Conservation (phyloP, 768 basidiomycete species). For the Hirschioporus abietinus region DNA sequence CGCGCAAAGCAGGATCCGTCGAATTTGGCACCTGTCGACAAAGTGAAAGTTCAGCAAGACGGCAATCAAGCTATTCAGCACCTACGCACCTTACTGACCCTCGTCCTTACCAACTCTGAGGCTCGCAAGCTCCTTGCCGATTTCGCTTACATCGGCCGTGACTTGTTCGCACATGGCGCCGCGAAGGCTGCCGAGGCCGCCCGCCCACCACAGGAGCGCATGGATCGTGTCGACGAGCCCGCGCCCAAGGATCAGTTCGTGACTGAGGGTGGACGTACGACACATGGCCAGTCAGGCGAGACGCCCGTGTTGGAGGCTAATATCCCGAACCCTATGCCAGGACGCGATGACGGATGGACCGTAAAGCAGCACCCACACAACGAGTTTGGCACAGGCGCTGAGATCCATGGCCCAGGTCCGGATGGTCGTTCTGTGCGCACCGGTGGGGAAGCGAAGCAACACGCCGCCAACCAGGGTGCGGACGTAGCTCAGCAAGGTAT, state of each 20-base stretch:
- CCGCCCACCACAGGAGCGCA: constrained; percentile 57
- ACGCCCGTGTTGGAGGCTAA: constrained; percentile 43
- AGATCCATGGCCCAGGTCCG: constrained; percentile 20
- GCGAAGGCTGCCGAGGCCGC: constrained; percentile 63
- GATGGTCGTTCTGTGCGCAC: constrained; percentile 2
- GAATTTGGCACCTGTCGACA: constrained; percentile 43
- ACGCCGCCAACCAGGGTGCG: constrained; percentile 19
- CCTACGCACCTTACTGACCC: constrained; percentile 79
- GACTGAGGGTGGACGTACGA: constrained; percentile 31
- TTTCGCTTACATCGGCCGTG: constrained; percentile 72
- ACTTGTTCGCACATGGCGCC: constrained; percentile 73
- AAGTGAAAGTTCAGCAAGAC: constrained; percentile 52
- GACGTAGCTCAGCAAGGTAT: constrained; percentile 16
- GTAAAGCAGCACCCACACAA: constrained; percentile 49
- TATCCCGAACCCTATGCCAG: constrained; percentile 29
- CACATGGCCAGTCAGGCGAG: constrained; percentile 36
- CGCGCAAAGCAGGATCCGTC: constrained; percentile 37
- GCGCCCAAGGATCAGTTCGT: constrained; percentile 67
- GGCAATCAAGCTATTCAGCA: constrained; percentile 68
- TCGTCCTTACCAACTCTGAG: constrained; percentile 90
- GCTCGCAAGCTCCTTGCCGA: constrained; percentile 85
- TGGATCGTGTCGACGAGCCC: constrained; percentile 63
- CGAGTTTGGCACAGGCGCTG: constrained; percentile 32
- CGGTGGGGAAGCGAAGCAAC: constrained; percentile 26
- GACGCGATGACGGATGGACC: constrained; percentile 27